Percentiles rank a stretch among this genome's conserved stretches.
These are phyloP conservation scores for Vinca minor DNA, from an alignment of 257 asterid genomes.

Conservation along the genomic window DNA sequence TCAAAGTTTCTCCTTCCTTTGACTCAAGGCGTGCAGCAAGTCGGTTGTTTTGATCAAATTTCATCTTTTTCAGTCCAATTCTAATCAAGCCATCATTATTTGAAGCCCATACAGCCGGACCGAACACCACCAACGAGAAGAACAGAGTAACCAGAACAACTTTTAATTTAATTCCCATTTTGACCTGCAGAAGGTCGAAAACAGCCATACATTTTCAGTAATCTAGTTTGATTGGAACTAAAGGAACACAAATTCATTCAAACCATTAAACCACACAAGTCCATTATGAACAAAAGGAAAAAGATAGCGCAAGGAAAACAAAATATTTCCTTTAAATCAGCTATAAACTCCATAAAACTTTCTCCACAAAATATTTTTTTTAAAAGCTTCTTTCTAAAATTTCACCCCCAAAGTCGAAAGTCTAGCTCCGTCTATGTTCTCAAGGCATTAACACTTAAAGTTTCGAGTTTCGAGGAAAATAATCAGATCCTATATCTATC, in stretches of 20 bases:
- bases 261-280: neutral
- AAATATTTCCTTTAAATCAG: no score
- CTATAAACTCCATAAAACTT: neutral
- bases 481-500: neutral
- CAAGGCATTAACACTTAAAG: no score
- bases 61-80: conserved; percentile 70
- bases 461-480: no score
- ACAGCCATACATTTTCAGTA: neutral
- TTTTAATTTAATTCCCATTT: conserved; percentile 43
- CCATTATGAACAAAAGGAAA: neutral
- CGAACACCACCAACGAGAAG: conserved; percentile 46
- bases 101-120: conserved; percentile 48
- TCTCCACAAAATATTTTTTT: no score
- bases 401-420: no score
- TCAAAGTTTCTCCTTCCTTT: conserved; percentile 47
- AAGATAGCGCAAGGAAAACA: no score
- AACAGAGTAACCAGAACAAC: conserved; percentile 30
- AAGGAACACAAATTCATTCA: neutral
- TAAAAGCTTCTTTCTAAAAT: no score
- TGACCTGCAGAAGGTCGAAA: conserved; percentile 29
- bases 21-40: conserved; percentile 70
- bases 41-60: conserved; percentile 61
- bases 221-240: neutral
- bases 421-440: no score
- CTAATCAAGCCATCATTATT: conserved; percentile 70